Evolutionary conservation across 2,329 filamentous ascomycete genomes (phyloP).

Genomic region (Golovinomyces cichoracearum): DNA sequence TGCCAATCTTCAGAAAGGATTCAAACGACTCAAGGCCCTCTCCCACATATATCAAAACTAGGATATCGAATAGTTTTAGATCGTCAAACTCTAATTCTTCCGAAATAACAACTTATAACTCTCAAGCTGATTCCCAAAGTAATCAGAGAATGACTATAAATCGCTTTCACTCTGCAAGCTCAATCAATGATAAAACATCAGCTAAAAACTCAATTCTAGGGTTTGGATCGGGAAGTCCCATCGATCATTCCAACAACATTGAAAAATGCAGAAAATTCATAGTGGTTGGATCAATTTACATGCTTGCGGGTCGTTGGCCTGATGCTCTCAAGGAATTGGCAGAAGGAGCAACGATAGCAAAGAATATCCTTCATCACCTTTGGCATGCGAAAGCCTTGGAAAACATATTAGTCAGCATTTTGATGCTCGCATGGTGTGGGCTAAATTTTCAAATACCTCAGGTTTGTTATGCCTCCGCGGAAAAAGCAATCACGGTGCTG

Average conservation of each 20-base stretch:
- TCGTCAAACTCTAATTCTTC: conserved; percentile 5
- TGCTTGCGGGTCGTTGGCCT: conserved; percentile 71
- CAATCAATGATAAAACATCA: conserved; percentile 9
- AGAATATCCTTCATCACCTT: conserved; percentile 66
- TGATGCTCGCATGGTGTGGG: conserved; percentile 63
- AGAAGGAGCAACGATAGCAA: conserved; percentile 53
- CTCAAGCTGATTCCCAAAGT: conserved; percentile 2
- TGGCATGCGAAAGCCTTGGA: conserved; percentile 95
- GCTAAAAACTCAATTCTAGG: conserved; percentile 40
- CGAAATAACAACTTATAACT: conserved; percentile 8
- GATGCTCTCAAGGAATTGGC: conserved; percentile 65
- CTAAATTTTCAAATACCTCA: conserved; percentile 55
- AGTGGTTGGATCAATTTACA: conserved; percentile 59
- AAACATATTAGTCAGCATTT: conserved; percentile 53
- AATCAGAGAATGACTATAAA: conserved; percentile 6
- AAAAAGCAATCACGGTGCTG: conserved; percentile 11
- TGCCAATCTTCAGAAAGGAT: conserved; percentile 29
- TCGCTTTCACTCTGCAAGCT: conserved; percentile 7
- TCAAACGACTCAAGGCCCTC: conserved; percentile 12
- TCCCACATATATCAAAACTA: conserved; percentile 14
- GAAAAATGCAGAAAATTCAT: conserved; percentile 57
- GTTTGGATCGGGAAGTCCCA: conserved; percentile 43
- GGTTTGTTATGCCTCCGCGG: conserved; percentile 20
- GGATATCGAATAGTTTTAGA: conserved; percentile 13
- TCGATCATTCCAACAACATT: conserved; percentile 54